phyloP scores from a whole-genome alignment of 2,329 filamentous ascomycete genomes.

The Akanthomyces muscarius region DNA sequence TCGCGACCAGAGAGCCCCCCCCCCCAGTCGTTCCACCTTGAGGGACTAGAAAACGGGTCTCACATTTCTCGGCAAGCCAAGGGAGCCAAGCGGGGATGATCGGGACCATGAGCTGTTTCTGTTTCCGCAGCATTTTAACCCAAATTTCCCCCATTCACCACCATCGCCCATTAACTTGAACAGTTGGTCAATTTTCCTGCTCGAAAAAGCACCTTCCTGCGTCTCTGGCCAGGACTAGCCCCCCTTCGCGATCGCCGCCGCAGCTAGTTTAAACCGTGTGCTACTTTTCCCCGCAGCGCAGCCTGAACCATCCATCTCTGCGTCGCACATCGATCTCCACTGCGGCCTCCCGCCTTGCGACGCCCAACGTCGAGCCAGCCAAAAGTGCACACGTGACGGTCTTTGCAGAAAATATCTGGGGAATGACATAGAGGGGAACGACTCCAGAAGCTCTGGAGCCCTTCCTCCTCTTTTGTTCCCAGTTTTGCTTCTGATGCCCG shows the following conservation, averaged over 20 bases:
- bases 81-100: neutral
- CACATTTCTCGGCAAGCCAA: no score
- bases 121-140: no score
- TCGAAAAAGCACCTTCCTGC: neutral
- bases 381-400: conserved; percentile 3
- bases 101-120: neutral
- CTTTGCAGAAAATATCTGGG: neutral
- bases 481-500: conserved; percentile 6
- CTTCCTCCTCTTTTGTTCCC: neutral
- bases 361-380: neutral
- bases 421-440: neutral
- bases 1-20: no score
- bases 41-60: neutral
- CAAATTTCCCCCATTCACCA: neutral
- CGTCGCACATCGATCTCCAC: neutral
- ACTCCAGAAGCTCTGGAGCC: neutral
- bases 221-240: neutral
- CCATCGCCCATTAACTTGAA: neutral
- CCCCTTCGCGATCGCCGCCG: neutral
- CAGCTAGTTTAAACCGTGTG: neutral
- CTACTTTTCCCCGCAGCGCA: neutral
- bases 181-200: neutral
- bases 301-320: no score
- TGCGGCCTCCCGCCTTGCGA: neutral
- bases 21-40: neutral